These are phyloP conservation scores for Rhizopogon rudus DNA, from an alignment of 768 basidiomycete genomes.

Conservation along the genomic window DNA sequence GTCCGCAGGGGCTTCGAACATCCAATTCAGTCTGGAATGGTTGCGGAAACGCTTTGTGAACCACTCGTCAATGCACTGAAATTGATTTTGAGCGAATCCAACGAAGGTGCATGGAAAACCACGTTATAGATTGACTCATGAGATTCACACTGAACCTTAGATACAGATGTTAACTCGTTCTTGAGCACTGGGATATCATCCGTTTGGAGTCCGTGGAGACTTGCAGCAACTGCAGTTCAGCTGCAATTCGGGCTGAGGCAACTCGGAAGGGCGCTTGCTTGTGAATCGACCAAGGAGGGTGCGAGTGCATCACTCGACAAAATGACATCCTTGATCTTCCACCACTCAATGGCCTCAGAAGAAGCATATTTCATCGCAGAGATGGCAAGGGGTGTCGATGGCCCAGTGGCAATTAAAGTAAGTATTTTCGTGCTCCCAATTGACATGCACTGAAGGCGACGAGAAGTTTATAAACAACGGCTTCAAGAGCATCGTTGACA, in stretches of 20 bases:
- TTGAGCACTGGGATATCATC: conserved; percentile 61
- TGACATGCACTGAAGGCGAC: background rate
- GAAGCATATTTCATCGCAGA: conserved; percentile 84
- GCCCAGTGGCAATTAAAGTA: conserved; percentile 65
- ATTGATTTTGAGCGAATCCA: conserved; percentile 58
- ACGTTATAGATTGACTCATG: background rate
- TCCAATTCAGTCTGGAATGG: conserved; percentile 44
- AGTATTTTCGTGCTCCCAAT: background rate
- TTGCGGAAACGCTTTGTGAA: conserved; percentile 50
- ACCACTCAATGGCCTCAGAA: conserved; percentile 68
- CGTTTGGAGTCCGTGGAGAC: conserved; percentile 77
- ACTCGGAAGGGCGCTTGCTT: conserved; percentile 61
- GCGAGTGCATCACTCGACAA: conserved; percentile 64
- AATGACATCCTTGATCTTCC: conserved; percentile 63
- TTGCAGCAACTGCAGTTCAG: conserved; percentile 76
- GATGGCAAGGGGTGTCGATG: conserved; percentile 68
- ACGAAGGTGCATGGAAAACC: conserved; percentile 40
- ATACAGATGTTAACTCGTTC: conserved; percentile 41
- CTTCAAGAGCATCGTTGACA: conserved; percentile 56
- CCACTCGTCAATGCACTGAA: conserved; percentile 63
- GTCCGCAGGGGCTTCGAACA: conserved; percentile 67
- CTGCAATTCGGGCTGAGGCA: conserved; percentile 73
- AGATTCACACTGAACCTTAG: conserved; percentile 12
- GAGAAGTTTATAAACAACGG: conserved; percentile 72
- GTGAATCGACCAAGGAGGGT: conserved; percentile 42